Conservation (phyloP, 2,329 filamentous ascomycete species). For the Hypocreales sp. region DNA sequence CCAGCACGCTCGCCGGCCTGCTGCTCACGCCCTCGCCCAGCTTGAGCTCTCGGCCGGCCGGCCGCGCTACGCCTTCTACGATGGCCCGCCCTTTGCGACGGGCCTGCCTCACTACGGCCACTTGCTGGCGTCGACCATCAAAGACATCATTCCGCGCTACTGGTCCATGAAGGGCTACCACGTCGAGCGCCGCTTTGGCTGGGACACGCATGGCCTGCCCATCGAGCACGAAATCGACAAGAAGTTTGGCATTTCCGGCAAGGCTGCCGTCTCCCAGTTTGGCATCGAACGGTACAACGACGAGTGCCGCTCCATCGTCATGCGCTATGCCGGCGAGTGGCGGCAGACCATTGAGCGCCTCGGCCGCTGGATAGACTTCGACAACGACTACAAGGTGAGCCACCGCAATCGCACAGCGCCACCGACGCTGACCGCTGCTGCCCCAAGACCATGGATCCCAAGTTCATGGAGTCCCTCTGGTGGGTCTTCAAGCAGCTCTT, state of each 20-base stretch:
- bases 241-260: constrained; percentile 76
- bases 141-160: constrained; percentile 91
- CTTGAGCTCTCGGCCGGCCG: constrained; percentile 69
- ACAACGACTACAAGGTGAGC: constrained; percentile 81
- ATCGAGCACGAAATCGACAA: constrained; percentile 98
- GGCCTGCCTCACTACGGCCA: constrained; percentile 54
- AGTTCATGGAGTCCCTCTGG: constrained; percentile 92
- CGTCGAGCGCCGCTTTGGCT: constrained; percentile 84
- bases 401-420: not conserved
- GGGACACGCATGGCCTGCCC: constrained; percentile 87
- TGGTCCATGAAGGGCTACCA: constrained; percentile 96
- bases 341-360: constrained; percentile 73
- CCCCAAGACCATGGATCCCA: constrained; percentile 71
- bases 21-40: constrained; percentile 13
- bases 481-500: constrained; percentile 93
- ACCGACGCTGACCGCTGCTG: not conserved
- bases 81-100: constrained; percentile 69
- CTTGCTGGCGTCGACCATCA: constrained; percentile 82
- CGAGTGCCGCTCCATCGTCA: constrained; percentile 84
- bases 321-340: constrained; percentile 83
- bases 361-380: constrained; percentile 94
- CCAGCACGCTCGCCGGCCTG: no score
- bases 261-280: constrained; percentile 72
- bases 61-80: constrained; percentile 87
- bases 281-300: constrained; percentile 83